Conservation (phyloP, 2,329 filamentous ascomycete species). For the Fusarium keratoplasticum region DNA sequence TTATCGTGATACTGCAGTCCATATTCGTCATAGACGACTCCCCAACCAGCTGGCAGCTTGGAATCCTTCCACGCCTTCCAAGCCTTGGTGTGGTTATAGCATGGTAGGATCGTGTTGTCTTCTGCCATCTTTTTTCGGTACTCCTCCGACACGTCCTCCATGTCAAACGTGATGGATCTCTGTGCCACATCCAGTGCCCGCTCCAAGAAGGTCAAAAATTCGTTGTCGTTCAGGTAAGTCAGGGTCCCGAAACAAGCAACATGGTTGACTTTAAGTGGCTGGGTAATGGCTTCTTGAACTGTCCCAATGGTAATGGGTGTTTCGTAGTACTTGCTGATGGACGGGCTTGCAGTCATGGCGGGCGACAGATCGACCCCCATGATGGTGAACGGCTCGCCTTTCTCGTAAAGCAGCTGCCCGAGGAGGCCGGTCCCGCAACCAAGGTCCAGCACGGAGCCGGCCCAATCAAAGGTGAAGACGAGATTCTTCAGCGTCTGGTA, state of each 20-base stretch:
- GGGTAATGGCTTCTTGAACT: neutral
- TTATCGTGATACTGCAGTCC: neutral
- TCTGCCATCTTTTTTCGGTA: neutral
- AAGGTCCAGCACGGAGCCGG: neutral
- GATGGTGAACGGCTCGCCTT: neutral
- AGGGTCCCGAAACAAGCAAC: neutral
- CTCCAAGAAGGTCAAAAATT: neutral
- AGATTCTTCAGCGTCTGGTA: neutral
- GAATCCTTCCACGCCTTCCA: neutral
- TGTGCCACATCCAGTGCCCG: neutral
- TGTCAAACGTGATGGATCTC: neutral
- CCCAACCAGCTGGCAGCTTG: neutral
- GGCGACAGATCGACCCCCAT: neutral
- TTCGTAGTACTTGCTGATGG: neutral
- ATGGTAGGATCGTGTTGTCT: neutral
- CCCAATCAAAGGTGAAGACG: neutral
- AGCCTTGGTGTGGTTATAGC: neutral
- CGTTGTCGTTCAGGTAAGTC: neutral
- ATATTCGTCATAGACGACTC: neutral
- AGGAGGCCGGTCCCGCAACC: neutral
- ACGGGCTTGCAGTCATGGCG: neutral
- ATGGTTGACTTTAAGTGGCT: neutral
- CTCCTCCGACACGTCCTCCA: neutral
- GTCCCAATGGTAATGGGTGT: neutral
- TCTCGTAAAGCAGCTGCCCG: neutral